Conservation (phyloP, 495 filamentous ascomycete genomes). For the Lasiosphaeria hispida region DNA sequence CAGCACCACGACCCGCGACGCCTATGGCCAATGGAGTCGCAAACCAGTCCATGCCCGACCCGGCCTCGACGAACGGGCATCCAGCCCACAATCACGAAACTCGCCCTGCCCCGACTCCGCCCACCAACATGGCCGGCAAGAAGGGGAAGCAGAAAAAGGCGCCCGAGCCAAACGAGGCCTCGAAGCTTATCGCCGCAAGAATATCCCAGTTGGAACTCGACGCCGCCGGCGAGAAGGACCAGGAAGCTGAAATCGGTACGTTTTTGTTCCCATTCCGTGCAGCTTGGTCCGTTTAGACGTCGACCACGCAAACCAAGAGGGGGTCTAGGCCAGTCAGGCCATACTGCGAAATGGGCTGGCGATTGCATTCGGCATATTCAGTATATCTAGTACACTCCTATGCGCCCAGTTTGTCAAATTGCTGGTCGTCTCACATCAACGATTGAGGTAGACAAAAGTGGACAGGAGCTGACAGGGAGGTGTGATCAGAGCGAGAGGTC, state of each 20-base stretch:
- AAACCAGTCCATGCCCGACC: conserved; percentile 22
- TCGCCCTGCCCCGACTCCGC: conserved; percentile 42
- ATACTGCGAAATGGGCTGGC: too few relatives aligned
- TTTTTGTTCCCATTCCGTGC: conserved; percentile 27
- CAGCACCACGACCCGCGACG: conserved; percentile 27
- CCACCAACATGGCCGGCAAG: conserved; percentile 47
- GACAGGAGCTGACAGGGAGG: conserved; percentile 20
- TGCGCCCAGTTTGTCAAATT: neutral
- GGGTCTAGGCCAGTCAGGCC: neutral
- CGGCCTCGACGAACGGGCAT: conserved; percentile 35
- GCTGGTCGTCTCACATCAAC: neutral
- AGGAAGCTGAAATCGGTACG: conserved; percentile 95
- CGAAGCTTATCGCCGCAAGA: conserved; percentile 85
- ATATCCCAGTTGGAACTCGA: conserved; percentile 95
- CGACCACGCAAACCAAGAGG: neutral
- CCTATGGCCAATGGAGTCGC: conserved; percentile 29
- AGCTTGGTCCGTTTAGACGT: neutral
- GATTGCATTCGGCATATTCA: too few relatives aligned
- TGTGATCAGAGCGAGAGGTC: conserved; percentile 59
- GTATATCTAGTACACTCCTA: too few relatives aligned
- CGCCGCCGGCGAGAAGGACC: conserved; percentile 88
- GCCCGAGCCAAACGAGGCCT: conserved; percentile 77
- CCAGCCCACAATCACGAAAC: conserved; percentile 36
- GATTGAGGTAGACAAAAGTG: neutral
- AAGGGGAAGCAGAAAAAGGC: conserved; percentile 69